Evolutionary conservation across 1,139 yeast genomes (phyloP).

Genomic region (Kurtzmaniella quercitrusa): DNA sequence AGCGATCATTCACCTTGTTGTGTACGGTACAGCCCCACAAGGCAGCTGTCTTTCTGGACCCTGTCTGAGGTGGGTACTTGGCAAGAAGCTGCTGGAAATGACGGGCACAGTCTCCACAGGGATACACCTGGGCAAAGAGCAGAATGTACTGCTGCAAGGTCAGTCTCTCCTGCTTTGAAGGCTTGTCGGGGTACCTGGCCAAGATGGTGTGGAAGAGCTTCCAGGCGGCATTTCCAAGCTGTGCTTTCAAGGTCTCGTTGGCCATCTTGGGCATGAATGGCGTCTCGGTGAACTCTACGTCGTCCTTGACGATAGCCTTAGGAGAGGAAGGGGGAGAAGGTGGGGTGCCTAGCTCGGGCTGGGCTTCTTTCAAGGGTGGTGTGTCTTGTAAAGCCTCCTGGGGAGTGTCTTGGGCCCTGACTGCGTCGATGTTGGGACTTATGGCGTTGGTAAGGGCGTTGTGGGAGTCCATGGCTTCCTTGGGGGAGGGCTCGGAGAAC

Average conservation of each 20-base stretch:
- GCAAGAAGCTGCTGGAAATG: constrained; percentile 71
- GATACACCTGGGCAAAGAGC: constrained; percentile 75
- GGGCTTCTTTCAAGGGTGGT: background rate
- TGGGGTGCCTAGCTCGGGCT: background rate
- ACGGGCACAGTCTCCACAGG: constrained; percentile 93
- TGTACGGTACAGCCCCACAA: constrained; percentile 97
- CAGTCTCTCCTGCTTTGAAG: constrained; percentile 56
- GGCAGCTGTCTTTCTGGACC: constrained; percentile 76
- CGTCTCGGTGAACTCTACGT: constrained; percentile 28
- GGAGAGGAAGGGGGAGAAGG: no score
- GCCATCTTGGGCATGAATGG: constrained; percentile 91
- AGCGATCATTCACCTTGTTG: constrained; percentile 72
- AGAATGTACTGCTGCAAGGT: constrained; percentile 54
- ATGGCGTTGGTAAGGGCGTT: no score
- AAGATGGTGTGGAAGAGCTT: constrained; percentile 78
- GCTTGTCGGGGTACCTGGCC: constrained; percentile 86
- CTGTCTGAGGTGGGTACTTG: constrained; percentile 81
- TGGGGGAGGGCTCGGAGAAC: constrained; percentile 4
- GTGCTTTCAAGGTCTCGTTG: constrained; percentile 54
- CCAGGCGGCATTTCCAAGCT: constrained; percentile 90
- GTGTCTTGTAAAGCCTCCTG: no score
- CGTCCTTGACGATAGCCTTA: background rate
- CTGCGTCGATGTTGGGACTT: no score
- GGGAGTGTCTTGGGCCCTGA: no score
- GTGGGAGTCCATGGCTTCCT: background rate